Evolutionary conservation across 495 filamentous ascomycete species (phyloP).

Genomic region (Aspergillus bertholletiae): DNA sequence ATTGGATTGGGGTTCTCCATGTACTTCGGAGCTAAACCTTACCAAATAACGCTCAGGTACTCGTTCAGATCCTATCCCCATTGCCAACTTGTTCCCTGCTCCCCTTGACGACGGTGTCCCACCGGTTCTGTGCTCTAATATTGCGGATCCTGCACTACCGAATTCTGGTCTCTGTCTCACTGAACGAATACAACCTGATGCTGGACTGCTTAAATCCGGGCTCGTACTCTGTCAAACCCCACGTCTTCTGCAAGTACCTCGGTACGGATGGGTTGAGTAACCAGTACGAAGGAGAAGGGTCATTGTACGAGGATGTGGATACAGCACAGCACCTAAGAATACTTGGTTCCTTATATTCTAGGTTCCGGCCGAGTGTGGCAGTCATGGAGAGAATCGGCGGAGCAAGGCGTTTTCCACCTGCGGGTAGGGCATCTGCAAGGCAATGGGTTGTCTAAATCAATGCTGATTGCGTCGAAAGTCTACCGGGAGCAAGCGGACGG

Average conservation of each 20-base stretch:
- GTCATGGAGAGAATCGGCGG: conserved; percentile 40
- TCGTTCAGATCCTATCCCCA: conserved; percentile 59
- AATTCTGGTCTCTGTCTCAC: conserved; percentile 51
- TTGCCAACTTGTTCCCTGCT: conserved; percentile 60
- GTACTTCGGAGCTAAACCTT: too few relatives aligned
- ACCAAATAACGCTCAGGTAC: too few relatives aligned
- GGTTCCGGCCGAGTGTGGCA: conserved; percentile 56
- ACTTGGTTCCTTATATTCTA: conserved; percentile 47
- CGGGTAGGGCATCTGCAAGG: neutral
- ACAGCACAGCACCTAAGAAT: conserved; percentile 27
- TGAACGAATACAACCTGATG: conserved; percentile 61
- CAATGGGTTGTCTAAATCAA: conserved; percentile 9
- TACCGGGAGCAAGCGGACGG: conserved; percentile 13
- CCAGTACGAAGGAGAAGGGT: conserved; percentile 31
- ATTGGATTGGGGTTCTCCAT: neutral
- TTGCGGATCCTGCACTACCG: conserved; percentile 66
- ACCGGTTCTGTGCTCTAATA: conserved; percentile 63
- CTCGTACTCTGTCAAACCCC: conserved; percentile 63
- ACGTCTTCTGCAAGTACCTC: conserved; percentile 65
- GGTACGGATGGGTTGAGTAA: conserved; percentile 51
- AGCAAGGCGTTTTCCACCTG: conserved; percentile 9
- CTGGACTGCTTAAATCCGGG: conserved; percentile 76
- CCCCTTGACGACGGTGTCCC: conserved; percentile 56
- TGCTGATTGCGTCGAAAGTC: conserved; percentile 35
- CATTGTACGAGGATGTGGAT: conserved; percentile 37